Evolutionary conservation across 352 stramenopile species (phyloP), one percentile per base, ranked within the genome.

Genomic region (Blastocystis sp.): DNA sequence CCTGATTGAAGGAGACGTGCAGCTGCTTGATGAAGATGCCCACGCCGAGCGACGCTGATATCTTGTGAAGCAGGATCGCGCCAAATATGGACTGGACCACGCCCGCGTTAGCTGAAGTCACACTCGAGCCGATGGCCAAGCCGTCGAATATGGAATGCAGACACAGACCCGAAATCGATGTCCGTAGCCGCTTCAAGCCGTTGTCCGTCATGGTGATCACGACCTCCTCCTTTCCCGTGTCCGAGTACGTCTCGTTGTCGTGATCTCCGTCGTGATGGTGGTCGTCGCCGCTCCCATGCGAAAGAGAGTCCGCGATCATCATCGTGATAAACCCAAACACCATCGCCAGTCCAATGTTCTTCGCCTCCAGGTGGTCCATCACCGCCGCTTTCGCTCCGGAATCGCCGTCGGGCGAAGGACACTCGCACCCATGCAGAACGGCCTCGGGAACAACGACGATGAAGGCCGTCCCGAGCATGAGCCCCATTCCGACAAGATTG

Each of bases 271-370:
- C 59, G 69, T 80, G 69, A 16, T 35, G 19, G 50, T 81, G 71
- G 12, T 39, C 71, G 16, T 74, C 63, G 6, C n/a, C 26, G 21
- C 35, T 29, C 21, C 24, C 26, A 51, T 81, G 71, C n/a, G 59
- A 50, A 39, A 65, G 37, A 26, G 71, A 81, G 66, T 81, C 71
- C 16, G 71, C 45, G 41, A 81, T 24, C 37, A 81, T 62, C 71
- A 81, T 81, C 3, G 41, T 51, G 24, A 81, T 35, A 33, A 63
- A 81, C 16, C 71, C 71, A 66, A 81, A 45, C 13, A 81, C 71
- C n/a, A 81, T 63, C 3, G 71, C 71, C 50, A 81, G 62, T 66
- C 71, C 71, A 35, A 81, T 81, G 35, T 81, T 63, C 71, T 66
- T 81, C 59, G 71, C 31, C n/a, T 81, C 71, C 16, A 81, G 50